Evolutionary conservation across 106 monocot species (phyloP).

Genomic region (Ottelia alismoides): DNA sequence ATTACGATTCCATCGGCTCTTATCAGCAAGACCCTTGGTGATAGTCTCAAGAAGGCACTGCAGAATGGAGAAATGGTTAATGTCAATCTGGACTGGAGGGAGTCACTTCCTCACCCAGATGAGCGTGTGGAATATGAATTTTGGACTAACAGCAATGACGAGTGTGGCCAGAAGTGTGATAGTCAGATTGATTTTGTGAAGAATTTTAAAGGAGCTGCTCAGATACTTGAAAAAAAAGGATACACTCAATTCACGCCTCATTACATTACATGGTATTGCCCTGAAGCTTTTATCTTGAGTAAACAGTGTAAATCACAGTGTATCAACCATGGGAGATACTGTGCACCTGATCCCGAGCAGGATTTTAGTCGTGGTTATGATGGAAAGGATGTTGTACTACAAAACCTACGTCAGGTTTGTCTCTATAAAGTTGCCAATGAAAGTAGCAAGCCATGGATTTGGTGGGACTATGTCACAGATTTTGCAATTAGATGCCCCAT

Average conservation of each 20-base stretch:
- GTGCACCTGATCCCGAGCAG: conserved; percentile 96
- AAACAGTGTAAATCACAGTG: conserved; percentile 96
- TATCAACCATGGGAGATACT: conserved; percentile 97
- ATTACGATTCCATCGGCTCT: conserved; percentile 92
- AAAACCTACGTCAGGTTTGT: conserved; percentile 92
- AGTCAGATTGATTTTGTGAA: conserved; percentile 72
- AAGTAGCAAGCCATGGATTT: conserved; percentile 67
- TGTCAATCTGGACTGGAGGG: conserved; percentile 97
- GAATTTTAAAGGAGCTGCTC: conserved; percentile 88
- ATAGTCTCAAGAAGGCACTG: conserved; percentile 67
- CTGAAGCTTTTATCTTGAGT: conserved; percentile 65
- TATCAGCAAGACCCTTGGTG: conserved; percentile 66
- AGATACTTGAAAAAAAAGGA: conserved; percentile 84
- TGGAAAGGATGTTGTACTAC: conserved; percentile 91
- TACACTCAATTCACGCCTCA: conserved; percentile 97
- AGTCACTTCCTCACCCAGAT: conserved; percentile 96
- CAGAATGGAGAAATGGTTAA: conserved; percentile 76
- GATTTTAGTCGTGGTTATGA: conserved; percentile 95
- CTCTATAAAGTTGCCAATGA: conserved; percentile 80
- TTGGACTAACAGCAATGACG: conserved; percentile 98
- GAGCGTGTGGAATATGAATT: conserved; percentile 97
- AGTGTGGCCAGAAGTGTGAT: conserved; percentile 91
- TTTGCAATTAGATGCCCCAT: conserved; percentile 95
- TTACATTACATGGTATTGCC: conserved; percentile 98
- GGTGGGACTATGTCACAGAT: conserved; percentile 99